A percentile compares a stretch with the other conserved stretches of the same genome.
Conservation (phyloP, 768 basidiomycete species). For the Pleurotus cornucopiae region DNA sequence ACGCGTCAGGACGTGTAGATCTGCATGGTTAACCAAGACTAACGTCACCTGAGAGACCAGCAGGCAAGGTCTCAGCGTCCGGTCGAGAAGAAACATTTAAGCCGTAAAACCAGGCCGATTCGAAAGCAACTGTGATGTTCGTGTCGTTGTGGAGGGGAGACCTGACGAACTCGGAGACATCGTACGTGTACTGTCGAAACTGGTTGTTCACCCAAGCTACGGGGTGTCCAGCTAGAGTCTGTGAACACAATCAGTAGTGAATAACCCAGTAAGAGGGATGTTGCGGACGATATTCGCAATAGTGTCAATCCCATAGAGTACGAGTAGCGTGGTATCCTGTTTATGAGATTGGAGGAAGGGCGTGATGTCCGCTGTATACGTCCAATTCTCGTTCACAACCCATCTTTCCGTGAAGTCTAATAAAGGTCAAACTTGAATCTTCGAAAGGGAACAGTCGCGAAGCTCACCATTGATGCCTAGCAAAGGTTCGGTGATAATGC, state of each 20-base stretch:
- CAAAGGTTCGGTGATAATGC: constrained; percentile 50
- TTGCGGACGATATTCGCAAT: constrained; percentile 47
- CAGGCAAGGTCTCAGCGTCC: constrained; percentile 42
- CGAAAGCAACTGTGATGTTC: constrained; percentile 47
- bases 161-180: constrained; percentile 39
- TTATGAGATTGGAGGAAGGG: constrained; percentile 31
- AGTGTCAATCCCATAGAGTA: constrained; percentile 57
- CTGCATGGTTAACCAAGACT: constrained; percentile 5
- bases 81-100: constrained; percentile 47
- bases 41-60: constrained; percentile 24
- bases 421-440: neutral
- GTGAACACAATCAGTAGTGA: neutral
- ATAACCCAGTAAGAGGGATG: neutral
- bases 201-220: constrained; percentile 58
- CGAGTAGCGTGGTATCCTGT: constrained; percentile 28
- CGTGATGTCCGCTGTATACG: constrained; percentile 48
- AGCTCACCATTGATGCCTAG: constrained; percentile 48
- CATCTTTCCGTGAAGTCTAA: constrained; percentile 52
- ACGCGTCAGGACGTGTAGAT: neutral
- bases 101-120: constrained; percentile 51
- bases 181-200: constrained; percentile 51
- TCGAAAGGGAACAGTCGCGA: too few species aligned
- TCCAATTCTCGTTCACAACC: constrained; percentile 56
- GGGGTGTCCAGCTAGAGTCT: constrained; percentile 48
- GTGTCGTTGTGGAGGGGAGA: constrained; percentile 26